phyloP scores from a whole-genome alignment of 495 filamentous ascomycete genomes.

The Aspergillus steynii region DNA sequence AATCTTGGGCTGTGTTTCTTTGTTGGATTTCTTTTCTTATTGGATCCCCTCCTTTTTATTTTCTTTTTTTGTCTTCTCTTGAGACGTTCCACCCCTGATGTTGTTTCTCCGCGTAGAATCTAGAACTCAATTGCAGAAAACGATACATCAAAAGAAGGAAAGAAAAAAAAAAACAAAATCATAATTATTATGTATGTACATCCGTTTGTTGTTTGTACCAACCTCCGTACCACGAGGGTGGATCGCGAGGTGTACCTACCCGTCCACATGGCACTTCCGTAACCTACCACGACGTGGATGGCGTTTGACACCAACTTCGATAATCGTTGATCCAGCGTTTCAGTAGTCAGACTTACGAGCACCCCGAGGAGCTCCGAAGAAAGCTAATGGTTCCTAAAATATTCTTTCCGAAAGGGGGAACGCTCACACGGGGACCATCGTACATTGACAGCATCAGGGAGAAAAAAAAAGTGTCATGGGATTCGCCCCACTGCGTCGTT shows the following conservation, averaged over 20 bases:
- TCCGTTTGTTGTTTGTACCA: slow-evolving; percentile 13
- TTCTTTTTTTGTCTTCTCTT: not conserved
- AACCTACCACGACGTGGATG: slow-evolving; percentile 15
- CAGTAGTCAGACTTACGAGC: not conserved
- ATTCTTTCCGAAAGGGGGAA: not conserved
- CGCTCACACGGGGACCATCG: not conserved
- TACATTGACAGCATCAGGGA: not conserved
- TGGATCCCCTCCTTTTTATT: not conserved
- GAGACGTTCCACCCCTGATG: not conserved
- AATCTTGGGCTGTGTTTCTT: not conserved
- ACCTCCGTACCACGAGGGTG: slow-evolving; percentile 27
- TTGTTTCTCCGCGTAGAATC: not conserved
- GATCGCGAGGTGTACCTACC: slow-evolving; percentile 19
- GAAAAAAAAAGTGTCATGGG: not conserved
- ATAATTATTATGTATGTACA: slow-evolving; percentile 7
- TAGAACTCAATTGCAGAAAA: not conserved
- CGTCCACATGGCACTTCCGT: slow-evolving; percentile 28
- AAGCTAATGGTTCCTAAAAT: not conserved
- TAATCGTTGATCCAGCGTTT: not conserved
- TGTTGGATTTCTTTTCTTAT: not conserved
- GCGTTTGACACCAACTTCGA: slow-evolving; percentile 10
- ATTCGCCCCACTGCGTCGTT: not conserved
- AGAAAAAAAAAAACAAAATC: not conserved
- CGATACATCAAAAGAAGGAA: not conserved
- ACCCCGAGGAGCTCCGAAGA: not conserved